phyloP scores from a whole-genome alignment of 495 filamentous ascomycete species.

The Lichina pygmaea region DNA sequence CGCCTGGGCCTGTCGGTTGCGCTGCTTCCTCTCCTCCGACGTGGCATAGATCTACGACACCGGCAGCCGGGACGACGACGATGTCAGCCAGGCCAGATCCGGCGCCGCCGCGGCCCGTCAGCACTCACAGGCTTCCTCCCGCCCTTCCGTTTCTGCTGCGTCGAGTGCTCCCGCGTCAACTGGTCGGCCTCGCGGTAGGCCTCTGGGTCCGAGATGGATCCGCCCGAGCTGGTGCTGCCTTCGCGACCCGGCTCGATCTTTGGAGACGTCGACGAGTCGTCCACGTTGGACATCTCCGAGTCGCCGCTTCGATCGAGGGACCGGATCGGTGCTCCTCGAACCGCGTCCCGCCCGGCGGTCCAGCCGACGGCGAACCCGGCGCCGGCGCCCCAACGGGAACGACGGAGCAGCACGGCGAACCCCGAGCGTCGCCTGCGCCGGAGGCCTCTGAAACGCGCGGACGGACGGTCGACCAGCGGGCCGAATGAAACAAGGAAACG shows the following conservation, averaged over 20 bases:
- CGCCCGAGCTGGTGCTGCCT: slow-evolving; percentile 13
- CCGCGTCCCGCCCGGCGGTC: too few relatives aligned
- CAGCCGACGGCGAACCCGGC: too few relatives aligned
- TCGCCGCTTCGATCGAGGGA: too few relatives aligned
- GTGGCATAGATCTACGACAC: slow-evolving; percentile 71
- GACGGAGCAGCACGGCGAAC: too few relatives aligned
- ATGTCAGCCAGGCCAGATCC: slow-evolving; percentile 1
- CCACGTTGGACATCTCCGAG: too few relatives aligned
- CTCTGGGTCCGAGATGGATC: slow-evolving; percentile 7
- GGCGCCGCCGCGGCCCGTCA: slow-evolving; percentile 3
- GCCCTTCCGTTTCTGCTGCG: slow-evolving; percentile 76
- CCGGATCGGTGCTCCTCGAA: too few relatives aligned
- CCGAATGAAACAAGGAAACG: too few relatives aligned
- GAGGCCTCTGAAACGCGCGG: too few relatives aligned
- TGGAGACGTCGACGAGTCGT: not conserved
- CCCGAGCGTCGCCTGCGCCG: too few relatives aligned
- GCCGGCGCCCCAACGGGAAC: too few relatives aligned
- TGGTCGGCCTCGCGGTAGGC: slow-evolving; percentile 31
- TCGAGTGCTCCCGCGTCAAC: slow-evolving; percentile 22
- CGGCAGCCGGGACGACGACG: slow-evolving; percentile 2
- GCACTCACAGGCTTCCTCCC: slow-evolving; percentile 80
- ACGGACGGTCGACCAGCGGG: too few relatives aligned
- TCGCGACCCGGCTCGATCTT: slow-evolving; percentile 11
- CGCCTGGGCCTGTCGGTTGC: slow-evolving; percentile 90
- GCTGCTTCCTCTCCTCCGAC: slow-evolving; percentile 91